Evolutionary conservation across 192 early-diverging fungal species (phyloP).

Genomic region (Chytriomyces hyalinus): DNA sequence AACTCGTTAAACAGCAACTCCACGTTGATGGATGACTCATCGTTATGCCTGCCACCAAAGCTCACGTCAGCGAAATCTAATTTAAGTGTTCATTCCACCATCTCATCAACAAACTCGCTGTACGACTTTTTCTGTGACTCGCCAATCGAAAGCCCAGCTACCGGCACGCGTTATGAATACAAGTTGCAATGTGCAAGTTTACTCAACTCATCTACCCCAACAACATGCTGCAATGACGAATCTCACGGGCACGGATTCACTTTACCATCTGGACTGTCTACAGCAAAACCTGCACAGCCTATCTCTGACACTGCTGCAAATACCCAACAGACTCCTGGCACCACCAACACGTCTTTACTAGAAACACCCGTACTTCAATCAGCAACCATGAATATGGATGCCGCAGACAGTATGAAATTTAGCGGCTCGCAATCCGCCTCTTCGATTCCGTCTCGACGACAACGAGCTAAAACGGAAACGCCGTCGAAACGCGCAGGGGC

Average conservation of each 20-base stretch:
- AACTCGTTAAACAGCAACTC: too few relatives aligned
- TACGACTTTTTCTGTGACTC: background rate
- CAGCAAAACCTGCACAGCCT: too few relatives aligned
- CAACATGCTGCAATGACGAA: background rate
- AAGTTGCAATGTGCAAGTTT: background rate
- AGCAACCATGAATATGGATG: background rate
- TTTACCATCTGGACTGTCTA: too few relatives aligned
- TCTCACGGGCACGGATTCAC: too few relatives aligned
- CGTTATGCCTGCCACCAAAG: background rate
- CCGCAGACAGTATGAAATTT: background rate
- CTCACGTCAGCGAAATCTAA: background rate
- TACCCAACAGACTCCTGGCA: too few relatives aligned
- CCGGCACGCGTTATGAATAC: background rate
- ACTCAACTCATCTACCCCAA: background rate
- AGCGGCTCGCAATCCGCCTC: background rate
- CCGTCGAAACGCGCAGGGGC: too few relatives aligned
- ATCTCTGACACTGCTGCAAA: too few relatives aligned
- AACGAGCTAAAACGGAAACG: too few relatives aligned
- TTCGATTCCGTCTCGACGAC: background rate
- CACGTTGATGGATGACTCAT: background rate
- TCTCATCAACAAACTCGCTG: background rate
- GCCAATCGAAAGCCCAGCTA: too few relatives aligned
- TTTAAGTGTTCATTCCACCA: background rate
- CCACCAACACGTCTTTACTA: too few relatives aligned
- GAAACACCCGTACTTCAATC: too few relatives aligned